Base-by-base conservation (phyloP, 2,329 filamentous ascomycete genomes). In the Sporothrix protearum region DNA sequence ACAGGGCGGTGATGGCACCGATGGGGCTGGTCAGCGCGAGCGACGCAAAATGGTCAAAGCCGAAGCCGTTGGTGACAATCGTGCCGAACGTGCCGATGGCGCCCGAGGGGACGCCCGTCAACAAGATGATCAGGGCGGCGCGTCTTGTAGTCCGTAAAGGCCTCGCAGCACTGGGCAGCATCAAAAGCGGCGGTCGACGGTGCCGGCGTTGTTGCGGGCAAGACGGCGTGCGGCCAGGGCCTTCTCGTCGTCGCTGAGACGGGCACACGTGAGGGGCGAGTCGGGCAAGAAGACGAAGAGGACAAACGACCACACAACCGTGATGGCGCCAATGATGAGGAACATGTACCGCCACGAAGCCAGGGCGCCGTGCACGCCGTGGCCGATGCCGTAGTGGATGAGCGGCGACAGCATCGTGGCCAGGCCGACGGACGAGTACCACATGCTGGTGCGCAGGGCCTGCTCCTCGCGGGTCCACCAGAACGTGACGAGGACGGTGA, bases 361-460 rank as follows among this genome's bases (percentile, higher is more conserved):
- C 7, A 81, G 73, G 0, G 77, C 75, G 19, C 80, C 80, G 25
- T 79, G 77, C 71, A 85, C 80, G 9, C 81, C 80, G 30, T 63
- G 14, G 0, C 83, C 84, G 2, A 86, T 76, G 3, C 80, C 84
- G 72, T 84, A 86, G 77, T 84, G 84, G 74, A 85, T 80, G 1
- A 85, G 75, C 0, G 83, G 83, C 0, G 82, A 82, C 36, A 86
- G 77, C 33, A 84, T 79, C 0, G 80, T 80, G 12, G 82, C 82
- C 64, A 83, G 82, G 2, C 84, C 83, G 0, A 80, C 83, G 72
- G 78, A 81, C 53, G 75, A 84, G 73, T 82, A 83, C 80, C 80
- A 83, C 10, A 81, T 77, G n/a, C 79, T 78, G 76, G 80, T 80
- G 2, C 80, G 76, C 75, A 80, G 75, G 12, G 81, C 79, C 73